These are phyloP conservation scores for Aegilops speltoides DNA, from an alignment of 176 grass and related monocot genomes.

Conservation along the genomic window DNA sequence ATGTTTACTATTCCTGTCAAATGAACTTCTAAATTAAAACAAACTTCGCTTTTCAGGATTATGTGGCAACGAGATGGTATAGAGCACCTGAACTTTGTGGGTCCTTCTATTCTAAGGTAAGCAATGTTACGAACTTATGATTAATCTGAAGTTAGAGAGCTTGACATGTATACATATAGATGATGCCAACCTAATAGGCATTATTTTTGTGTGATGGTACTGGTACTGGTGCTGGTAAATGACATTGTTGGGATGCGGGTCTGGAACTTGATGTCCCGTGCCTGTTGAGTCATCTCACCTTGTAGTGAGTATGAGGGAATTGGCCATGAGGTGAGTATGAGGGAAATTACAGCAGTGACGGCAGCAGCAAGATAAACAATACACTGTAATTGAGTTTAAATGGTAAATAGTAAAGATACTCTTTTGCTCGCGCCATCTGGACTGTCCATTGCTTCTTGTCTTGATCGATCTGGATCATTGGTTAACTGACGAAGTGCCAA, in stretches of 20 bases:
- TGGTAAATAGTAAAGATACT: too few relatives aligned
- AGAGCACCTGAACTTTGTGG: constrained; percentile 47
- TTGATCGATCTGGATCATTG: too few relatives aligned
- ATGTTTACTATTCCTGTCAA: neutral
- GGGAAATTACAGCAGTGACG: too few relatives aligned
- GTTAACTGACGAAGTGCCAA: too few relatives aligned
- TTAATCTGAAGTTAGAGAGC: neutral
- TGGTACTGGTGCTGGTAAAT: neutral
- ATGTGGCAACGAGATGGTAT: constrained; percentile 49
- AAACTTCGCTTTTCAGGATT: constrained; percentile 25
- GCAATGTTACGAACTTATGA: neutral
- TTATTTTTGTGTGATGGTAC: neutral
- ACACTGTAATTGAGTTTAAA: too few relatives aligned
- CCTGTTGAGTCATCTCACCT: neutral
- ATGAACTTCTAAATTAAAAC: neutral
- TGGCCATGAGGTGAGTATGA: neutral
- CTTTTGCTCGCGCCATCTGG: too few relatives aligned
- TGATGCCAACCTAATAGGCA: neutral
- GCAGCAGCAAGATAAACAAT: too few relatives aligned
- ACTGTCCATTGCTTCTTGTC: too few relatives aligned
- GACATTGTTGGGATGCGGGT: neutral
- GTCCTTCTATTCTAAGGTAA: constrained; percentile 48
- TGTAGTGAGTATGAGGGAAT: neutral
- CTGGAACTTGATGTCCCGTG: neutral
- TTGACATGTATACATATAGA: neutral